Evolutionary conservation across 2,329 filamentous ascomycete genomes (phyloP).

Genomic region (Didymella exigua): DNA sequence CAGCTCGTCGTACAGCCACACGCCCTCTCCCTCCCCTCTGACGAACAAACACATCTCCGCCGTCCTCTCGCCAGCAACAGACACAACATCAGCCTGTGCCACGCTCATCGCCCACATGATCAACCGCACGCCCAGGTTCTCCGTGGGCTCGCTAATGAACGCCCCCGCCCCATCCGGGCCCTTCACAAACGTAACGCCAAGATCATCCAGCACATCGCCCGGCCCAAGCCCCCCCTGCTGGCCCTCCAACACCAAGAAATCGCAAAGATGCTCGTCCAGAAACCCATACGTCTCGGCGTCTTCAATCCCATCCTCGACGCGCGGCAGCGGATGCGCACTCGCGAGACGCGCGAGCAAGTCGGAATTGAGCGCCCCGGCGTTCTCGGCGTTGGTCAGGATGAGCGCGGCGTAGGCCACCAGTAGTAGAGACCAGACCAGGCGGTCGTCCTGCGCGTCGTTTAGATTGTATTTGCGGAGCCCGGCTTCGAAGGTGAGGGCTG

Average conservation of each 20-base stretch:
- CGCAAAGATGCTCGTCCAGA: constrained; percentile 28
- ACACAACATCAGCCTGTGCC: constrained; percentile 22
- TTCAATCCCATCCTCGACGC: constrained; percentile 33
- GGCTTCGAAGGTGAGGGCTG: constrained; percentile 15
- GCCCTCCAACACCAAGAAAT: constrained; percentile 19
- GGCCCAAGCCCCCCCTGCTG: background rate
- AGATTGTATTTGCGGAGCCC: constrained; percentile 22
- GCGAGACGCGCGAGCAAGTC: constrained; percentile 19
- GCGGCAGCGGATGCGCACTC: constrained; percentile 21
- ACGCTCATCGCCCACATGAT: constrained; percentile 37
- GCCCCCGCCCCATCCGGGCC: background rate
- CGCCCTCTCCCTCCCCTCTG: background rate
- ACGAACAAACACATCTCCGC: constrained; percentile 22
- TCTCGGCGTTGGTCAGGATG: constrained; percentile 18
- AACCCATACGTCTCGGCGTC: constrained; percentile 32
- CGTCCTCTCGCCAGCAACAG: background rate
- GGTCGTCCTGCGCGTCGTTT: constrained; percentile 12
- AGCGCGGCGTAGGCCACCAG: constrained; percentile 25
- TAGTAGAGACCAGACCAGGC: constrained; percentile 31
- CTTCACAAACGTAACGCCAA: constrained; percentile 21
- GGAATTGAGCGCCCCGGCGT: background rate
- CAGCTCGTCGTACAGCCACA: constrained; percentile 26
- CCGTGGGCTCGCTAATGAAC: constrained; percentile 19
- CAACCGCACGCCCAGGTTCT: constrained; percentile 26
- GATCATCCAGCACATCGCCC: constrained; percentile 21